A percentile compares a stretch with the other conserved stretches of the same genome.
These are phyloP conservation scores for Aspergillus fumigatus DNA, from an alignment of 2,329 filamentous ascomycete genomes.

Conservation along the genomic window DNA sequence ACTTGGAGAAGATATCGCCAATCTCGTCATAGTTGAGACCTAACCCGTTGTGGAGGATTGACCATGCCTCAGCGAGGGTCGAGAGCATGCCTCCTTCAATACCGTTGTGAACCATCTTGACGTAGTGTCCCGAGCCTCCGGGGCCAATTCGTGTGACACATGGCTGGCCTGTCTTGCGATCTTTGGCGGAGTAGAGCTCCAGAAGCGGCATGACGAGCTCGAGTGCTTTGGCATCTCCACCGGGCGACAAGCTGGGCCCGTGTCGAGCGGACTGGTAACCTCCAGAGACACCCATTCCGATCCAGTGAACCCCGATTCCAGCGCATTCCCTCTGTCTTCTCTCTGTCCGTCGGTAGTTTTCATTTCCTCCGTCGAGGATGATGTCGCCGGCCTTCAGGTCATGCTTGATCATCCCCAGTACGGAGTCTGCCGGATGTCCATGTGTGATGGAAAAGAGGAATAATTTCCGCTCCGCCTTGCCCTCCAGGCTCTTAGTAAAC, in stretches of 20 bases:
- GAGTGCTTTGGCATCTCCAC: slow-evolving; percentile 55
- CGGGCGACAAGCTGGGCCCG: slow-evolving; percentile 64
- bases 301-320: slow-evolving; percentile 57
- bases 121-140: slow-evolving; percentile 63
- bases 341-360: slow-evolving; percentile 63
- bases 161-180: slow-evolving; percentile 50
- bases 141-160: slow-evolving; percentile 60
- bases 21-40: slow-evolving; percentile 59
- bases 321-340: slow-evolving; percentile 55
- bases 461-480: slow-evolving; percentile 27
- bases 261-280: slow-evolving; percentile 64
- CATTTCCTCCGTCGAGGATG: slow-evolving; percentile 65
- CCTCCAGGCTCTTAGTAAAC: slow-evolving; percentile 33
- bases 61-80: slow-evolving; percentile 61
- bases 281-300: slow-evolving; percentile 65
- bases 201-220: slow-evolving; percentile 59
- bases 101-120: slow-evolving; percentile 73
- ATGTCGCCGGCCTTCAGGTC: slow-evolving; percentile 59
- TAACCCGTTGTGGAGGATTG: slow-evolving; percentile 56
- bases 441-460: slow-evolving; percentile 42
- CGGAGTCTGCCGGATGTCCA: slow-evolving; percentile 34
- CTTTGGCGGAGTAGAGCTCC: slow-evolving; percentile 59
- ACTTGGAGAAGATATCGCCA: slow-evolving; percentile 54
- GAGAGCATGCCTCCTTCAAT: slow-evolving; percentile 70
- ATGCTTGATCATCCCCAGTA: slow-evolving; percentile 40